phyloP scores from a whole-genome alignment of 352 stramenopile species.

The Globisporangium irregulare region DNA sequence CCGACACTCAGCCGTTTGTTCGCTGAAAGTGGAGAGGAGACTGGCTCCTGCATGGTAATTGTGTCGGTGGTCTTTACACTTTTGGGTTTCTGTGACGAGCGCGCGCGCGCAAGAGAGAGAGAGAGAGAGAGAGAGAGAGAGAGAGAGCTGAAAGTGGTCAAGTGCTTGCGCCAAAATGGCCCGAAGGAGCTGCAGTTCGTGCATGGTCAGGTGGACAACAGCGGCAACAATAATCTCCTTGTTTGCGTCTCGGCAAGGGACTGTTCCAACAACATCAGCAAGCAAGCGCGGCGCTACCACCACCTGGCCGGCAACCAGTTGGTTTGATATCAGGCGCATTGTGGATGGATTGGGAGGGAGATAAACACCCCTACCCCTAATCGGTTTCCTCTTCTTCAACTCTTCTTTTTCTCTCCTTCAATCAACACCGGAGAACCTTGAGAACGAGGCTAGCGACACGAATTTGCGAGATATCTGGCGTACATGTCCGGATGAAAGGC shows the following conservation, averaged over 20 bases:
- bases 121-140: conserved; percentile 2
- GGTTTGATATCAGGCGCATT: not conserved
- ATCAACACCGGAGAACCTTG: not conserved
- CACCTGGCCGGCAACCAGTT: not conserved
- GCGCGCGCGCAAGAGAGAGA: not conserved
- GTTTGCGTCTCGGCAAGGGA: not conserved
- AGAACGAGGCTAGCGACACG: not conserved
- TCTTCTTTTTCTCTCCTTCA: not conserved
- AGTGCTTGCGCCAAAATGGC: not conserved
- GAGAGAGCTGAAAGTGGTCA: not conserved
- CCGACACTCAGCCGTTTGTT: conserved; percentile 8
- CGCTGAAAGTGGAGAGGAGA: not conserved
- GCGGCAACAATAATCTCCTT: not conserved
- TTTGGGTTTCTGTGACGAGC: conserved; percentile 3
- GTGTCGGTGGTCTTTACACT: not conserved
- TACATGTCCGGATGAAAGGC: not conserved
- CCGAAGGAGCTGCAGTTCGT: not conserved
- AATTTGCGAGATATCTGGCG: not conserved
- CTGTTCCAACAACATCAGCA: not conserved
- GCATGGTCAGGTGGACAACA: not conserved
- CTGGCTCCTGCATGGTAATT: conserved; percentile 4
- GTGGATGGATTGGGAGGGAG: not conserved
- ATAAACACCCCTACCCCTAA: not conserved
- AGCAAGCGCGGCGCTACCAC: not conserved
- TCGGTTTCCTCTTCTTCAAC: not conserved